Evolutionary conservation across 129 eudicot species (phyloP).

Genomic region (Glebionis coronaria): DNA sequence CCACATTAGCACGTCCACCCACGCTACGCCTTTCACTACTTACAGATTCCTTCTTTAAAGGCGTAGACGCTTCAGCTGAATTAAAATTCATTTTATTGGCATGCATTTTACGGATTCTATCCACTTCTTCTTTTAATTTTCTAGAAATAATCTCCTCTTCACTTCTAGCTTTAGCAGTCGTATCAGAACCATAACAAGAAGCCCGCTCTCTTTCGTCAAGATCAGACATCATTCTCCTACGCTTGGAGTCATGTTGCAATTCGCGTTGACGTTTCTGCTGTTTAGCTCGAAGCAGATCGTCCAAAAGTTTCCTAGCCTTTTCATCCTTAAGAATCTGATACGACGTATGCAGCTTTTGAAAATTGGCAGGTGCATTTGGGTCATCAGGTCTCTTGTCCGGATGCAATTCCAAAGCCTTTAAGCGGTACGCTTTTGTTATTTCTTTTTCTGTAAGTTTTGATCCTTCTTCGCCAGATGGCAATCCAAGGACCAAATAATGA

Average conservation of each 20-base stretch:
- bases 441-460: constrained; percentile 66
- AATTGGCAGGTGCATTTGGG: constrained; percentile 64
- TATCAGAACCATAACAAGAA: constrained; percentile 41
- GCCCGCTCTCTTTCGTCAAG: constrained; percentile 74
- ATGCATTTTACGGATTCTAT: constrained; percentile 56
- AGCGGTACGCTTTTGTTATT: constrained; percentile 62
- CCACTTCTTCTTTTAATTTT: constrained; percentile 60
- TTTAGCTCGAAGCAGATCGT: constrained; percentile 59
- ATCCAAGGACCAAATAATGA: constrained; percentile 57
- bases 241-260: constrained; percentile 58
- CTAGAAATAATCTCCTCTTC: constrained; percentile 69
- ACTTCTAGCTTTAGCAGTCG: constrained; percentile 37
- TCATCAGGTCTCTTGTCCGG: constrained; percentile 78
- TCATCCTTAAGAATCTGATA: constrained; percentile 78
- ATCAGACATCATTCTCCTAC: constrained; percentile 76
- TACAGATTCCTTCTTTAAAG: constrained; percentile 24
- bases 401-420: constrained; percentile 64
- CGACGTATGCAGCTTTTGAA: constrained; percentile 59
- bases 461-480: constrained; percentile 84
- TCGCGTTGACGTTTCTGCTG: constrained; percentile 52
- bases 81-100: constrained; percentile 32
- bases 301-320: constrained; percentile 65
- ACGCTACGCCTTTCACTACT: constrained; percentile 18
- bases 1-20: constrained; percentile 27
- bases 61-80: background rate